phyloP scores from a whole-genome alignment of 2,329 filamentous ascomycete species.

The Penicillium rolfsii region DNA sequence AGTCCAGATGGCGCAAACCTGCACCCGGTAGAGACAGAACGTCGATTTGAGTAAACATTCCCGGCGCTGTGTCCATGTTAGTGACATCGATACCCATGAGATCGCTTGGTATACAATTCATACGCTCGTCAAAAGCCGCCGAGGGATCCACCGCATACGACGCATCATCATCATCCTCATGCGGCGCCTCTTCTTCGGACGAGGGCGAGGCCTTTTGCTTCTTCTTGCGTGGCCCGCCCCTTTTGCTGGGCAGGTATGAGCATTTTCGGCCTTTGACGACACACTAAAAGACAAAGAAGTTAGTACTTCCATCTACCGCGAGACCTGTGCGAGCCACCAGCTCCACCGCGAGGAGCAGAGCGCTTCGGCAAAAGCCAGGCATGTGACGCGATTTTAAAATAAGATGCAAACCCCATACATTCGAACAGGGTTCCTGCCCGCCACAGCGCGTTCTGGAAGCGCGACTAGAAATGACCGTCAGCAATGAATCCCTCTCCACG shows the following conservation, averaged over 20 bases:
- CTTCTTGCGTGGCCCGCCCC: slow-evolving; percentile 50
- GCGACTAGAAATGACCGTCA: slow-evolving; percentile 35
- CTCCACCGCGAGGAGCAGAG: background rate
- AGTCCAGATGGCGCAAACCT: slow-evolving; percentile 46
- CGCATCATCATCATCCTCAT: slow-evolving; percentile 27
- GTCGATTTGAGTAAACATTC: slow-evolving; percentile 47
- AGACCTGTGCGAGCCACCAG: background rate
- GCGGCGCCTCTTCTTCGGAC: slow-evolving; percentile 26
- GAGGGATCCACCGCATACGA: slow-evolving; percentile 30
- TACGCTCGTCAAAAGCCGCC: slow-evolving; percentile 40
- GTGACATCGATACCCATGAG: slow-evolving; percentile 6
- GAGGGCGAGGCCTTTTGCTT: slow-evolving; percentile 34
- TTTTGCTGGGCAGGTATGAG: slow-evolving; percentile 49
- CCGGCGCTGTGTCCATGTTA: slow-evolving; percentile 34
- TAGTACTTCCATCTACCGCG: slow-evolving; percentile 11
- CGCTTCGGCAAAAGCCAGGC: background rate
- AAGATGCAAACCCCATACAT: slow-evolving; percentile 37
- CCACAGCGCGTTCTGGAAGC: slow-evolving; percentile 50
- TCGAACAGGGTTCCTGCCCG: slow-evolving; percentile 49
- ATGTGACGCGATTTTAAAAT: background rate
- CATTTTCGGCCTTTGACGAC: slow-evolving; percentile 45
- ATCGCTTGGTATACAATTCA: slow-evolving; percentile 15
- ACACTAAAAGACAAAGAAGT: slow-evolving; percentile 36
- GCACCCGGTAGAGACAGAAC: slow-evolving; percentile 46
- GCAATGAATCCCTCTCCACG: background rate